These are phyloP conservation scores for Cystobasidium ongulense DNA, from an alignment of 768 basidiomycete genomes.

Conservation along the genomic window DNA sequence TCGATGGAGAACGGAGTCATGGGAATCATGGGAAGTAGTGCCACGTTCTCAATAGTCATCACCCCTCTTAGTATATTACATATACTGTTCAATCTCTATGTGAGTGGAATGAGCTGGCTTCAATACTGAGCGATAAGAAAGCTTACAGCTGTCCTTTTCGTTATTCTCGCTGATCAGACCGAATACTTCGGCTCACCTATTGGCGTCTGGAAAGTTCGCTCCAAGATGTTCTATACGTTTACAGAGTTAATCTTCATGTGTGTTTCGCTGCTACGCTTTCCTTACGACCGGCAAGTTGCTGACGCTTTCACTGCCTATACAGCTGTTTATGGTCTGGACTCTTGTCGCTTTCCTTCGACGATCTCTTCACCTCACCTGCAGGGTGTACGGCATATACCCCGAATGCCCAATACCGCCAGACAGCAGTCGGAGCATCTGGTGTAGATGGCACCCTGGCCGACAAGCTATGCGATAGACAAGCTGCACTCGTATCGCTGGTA, in stretches of 20 bases:
- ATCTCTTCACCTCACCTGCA: conserved; percentile 77
- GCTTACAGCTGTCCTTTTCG: conserved; percentile 35
- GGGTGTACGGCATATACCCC: conserved; percentile 57
- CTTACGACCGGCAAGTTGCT: not conserved
- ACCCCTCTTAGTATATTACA: conserved; percentile 72
- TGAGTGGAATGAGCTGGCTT: conserved; percentile 47
- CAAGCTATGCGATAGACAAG: conserved; percentile 63
- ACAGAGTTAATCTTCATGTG: conserved; percentile 70
- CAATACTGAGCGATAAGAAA: conserved; percentile 34
- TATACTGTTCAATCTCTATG: conserved; percentile 78
- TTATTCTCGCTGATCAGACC: conserved; percentile 51
- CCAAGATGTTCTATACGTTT: conserved; percentile 54
- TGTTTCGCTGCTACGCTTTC: conserved; percentile 41
- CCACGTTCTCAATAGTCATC: conserved; percentile 75
- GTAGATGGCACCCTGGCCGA: conserved; percentile 45
- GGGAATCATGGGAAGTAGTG: conserved; percentile 75
- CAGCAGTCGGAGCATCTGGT: conserved; percentile 29
- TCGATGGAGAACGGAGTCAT: conserved; percentile 53
- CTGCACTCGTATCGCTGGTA: conserved; percentile 68
- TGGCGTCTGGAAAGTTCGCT: conserved; percentile 61
- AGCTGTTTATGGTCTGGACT: conserved; percentile 82
- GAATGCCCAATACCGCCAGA: conserved; percentile 36
- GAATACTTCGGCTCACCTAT: conserved; percentile 88
- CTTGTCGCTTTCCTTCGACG: conserved; percentile 79
- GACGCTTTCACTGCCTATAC: not conserved